A percentile compares a stretch with the other conserved stretches of the same genome.
Conservation (phyloP, 108 stramenopile species). For the Pseudonitzschia delicatissima region DNA sequence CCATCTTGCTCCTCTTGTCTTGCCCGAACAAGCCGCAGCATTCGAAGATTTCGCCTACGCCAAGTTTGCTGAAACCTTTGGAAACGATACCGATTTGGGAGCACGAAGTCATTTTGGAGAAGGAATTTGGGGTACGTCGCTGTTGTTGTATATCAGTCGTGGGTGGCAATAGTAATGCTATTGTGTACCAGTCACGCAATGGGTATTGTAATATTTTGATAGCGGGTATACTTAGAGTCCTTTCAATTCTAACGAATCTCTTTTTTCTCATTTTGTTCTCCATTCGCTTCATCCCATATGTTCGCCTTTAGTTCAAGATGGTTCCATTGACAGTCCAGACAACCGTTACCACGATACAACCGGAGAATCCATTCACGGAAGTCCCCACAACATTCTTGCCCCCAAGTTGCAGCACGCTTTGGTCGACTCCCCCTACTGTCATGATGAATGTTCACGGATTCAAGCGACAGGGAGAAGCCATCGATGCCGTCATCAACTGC, state of each 20-base stretch:
- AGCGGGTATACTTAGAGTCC: too few relatives aligned
- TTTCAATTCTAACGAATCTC: too few relatives aligned
- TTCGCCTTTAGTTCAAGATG: not conserved
- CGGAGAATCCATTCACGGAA: not conserved
- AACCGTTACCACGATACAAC: not conserved
- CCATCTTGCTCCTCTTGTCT: not conserved
- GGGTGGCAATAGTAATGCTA: too few relatives aligned
- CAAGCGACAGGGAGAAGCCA: not conserved
- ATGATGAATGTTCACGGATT: conserved; percentile 2
- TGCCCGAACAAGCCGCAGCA: not conserved
- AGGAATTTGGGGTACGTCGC: not conserved
- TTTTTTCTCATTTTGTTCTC: too few relatives aligned
- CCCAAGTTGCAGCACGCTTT: not conserved
- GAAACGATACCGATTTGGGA: too few relatives aligned
- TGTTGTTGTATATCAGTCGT: too few relatives aligned
- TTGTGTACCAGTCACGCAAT: too few relatives aligned
- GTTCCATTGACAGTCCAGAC: not conserved
- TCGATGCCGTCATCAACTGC: not conserved
- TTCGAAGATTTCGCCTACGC: not conserved
- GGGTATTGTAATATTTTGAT: too few relatives aligned
- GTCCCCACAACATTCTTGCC: not conserved
- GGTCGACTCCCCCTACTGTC: not conserved
- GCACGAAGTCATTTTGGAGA: not conserved
- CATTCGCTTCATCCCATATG: too few relatives aligned
- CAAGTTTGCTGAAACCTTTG: not conserved